Conservation (phyloP, 257 asterid species). For the Solanum ossicruentum region DNA sequence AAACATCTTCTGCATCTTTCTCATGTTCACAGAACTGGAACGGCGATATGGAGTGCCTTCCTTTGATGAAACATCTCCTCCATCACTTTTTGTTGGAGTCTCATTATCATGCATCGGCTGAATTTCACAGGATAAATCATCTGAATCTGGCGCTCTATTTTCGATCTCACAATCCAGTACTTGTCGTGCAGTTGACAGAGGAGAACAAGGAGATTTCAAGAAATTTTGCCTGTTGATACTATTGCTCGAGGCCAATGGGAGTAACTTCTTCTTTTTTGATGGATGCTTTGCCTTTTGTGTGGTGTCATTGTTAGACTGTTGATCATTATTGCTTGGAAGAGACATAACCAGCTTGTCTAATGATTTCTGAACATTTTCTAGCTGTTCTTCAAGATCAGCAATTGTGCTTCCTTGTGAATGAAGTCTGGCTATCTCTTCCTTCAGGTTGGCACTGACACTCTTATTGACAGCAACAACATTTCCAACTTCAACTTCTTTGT, state of each 20-base stretch:
- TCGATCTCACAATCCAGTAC: constrained; percentile 50
- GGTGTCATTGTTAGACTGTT: constrained; percentile 26
- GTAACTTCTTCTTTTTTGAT: constrained; percentile 55
- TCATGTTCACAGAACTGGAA: constrained; percentile 92
- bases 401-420: constrained; percentile 92
- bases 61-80: constrained; percentile 69
- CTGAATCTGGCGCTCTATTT: constrained; percentile 58
- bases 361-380: constrained; percentile 87
- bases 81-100: constrained; percentile 77
- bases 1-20: constrained; percentile 92
- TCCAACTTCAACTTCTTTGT: constrained; percentile 48
- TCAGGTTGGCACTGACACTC: constrained; percentile 86
- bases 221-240: constrained; percentile 53
- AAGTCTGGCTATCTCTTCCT: constrained; percentile 88
- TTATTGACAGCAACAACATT: constrained; percentile 47
- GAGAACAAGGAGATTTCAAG: constrained; percentile 82
- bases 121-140: constrained; percentile 47
- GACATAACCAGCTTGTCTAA: constrained; percentile 81
- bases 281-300: constrained; percentile 44
- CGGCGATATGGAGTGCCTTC: constrained; percentile 85
- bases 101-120: constrained; percentile 52
- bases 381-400: constrained; percentile 85
- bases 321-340: constrained; percentile 55
- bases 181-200: constrained; percentile 58
- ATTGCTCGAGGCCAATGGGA: constrained; percentile 69